phyloP scores from a whole-genome alignment of 345 rosid species.

The Geranium brycei region DNA sequence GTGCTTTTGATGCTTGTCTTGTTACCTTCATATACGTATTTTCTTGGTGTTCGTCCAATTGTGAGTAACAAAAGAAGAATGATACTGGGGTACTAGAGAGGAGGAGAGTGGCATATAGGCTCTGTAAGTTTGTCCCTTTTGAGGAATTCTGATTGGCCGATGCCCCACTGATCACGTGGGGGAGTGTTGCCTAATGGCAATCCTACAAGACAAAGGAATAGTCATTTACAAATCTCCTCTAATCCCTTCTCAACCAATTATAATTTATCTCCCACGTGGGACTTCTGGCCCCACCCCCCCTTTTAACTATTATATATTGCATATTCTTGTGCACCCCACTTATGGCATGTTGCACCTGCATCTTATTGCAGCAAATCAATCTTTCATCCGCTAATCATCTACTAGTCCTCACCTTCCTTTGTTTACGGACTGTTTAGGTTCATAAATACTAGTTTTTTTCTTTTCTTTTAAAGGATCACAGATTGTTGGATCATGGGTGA shows the following conservation, averaged over 20 bases:
- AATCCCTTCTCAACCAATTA: constrained; percentile 67
- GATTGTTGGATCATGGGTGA: constrained; percentile 25
- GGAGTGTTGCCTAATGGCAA: constrained; percentile 13
- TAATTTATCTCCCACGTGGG: constrained; percentile 49
- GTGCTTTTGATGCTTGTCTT: background rate
- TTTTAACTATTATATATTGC: background rate
- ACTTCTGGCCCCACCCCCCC: constrained; percentile 21
- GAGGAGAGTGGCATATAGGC: background rate
- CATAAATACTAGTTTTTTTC: background rate
- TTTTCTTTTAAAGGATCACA: background rate
- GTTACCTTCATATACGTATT: background rate
- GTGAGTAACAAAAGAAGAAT: background rate
- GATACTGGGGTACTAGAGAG: background rate
- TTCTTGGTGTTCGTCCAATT: background rate
- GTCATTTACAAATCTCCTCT: constrained; percentile 26
- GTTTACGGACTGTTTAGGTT: background rate
- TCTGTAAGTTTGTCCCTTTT: constrained; percentile 6
- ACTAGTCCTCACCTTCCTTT: background rate
- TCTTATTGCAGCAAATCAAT: background rate
- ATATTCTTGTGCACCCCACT: background rate
- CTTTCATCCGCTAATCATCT: background rate
- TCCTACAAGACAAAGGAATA: constrained; percentile 21
- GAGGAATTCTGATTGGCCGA: constrained; percentile 11
- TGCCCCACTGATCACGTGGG: constrained; percentile 64
- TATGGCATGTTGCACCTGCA: background rate